phyloP scores from a whole-genome alignment of 345 rosid genomes.

The Lepidium africanum region DNA sequence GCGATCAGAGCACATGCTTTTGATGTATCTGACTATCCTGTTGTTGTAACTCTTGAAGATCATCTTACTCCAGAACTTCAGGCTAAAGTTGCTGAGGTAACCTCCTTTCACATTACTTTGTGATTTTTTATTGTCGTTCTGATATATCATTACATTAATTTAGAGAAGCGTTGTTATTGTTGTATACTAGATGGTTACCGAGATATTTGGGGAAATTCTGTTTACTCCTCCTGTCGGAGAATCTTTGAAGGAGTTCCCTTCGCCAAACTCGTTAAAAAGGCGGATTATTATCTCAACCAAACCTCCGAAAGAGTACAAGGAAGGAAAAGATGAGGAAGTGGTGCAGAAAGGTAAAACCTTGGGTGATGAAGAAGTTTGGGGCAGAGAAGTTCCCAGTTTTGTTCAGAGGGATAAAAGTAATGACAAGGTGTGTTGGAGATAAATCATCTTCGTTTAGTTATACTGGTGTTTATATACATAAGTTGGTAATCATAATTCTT shows the following conservation, averaged over 20 bases:
- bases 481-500: not conserved
- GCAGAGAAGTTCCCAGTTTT: constrained; percentile 58
- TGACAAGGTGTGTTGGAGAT: constrained; percentile 5
- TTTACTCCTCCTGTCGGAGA: constrained; percentile 56
- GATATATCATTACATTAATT: not conserved
- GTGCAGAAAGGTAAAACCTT: constrained; percentile 34
- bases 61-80: constrained; percentile 80
- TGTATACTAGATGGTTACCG: constrained; percentile 55
- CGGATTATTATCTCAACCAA: constrained; percentile 72
- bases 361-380: constrained; percentile 71
- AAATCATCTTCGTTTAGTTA: not conserved
- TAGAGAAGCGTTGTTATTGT: constrained; percentile 1
- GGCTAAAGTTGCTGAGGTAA: constrained; percentile 74
- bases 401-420: constrained; percentile 17
- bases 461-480: constrained; percentile 5
- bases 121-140: not conserved
- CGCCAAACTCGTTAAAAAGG: constrained; percentile 54
- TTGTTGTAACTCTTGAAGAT: constrained; percentile 79
- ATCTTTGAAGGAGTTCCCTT: constrained; percentile 62
- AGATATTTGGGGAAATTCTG: constrained; percentile 70
- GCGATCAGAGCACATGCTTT: constrained; percentile 77
- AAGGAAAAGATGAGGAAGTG: constrained; percentile 19
- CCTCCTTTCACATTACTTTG: not conserved
- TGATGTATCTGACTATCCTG: constrained; percentile 63
- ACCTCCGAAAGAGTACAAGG: constrained; percentile 74